Evolutionary conservation across 768 basidiomycete genomes (phyloP).

Genomic region (Pluteus cervinus): DNA sequence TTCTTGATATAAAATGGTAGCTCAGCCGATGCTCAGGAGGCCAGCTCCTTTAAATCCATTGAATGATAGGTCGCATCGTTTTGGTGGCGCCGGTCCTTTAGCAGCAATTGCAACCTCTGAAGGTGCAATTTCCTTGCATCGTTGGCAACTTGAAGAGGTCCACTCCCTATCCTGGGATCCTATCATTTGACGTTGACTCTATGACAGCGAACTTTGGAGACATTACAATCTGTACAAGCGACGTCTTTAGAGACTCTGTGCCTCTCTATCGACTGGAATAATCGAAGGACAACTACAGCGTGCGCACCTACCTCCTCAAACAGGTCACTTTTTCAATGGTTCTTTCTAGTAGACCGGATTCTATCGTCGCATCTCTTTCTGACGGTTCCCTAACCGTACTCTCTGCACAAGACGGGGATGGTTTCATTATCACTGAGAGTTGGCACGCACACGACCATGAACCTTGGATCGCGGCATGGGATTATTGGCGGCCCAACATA

Average conservation of each 20-base stretch:
- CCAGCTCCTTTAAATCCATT: not conserved
- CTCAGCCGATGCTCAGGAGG: not conserved
- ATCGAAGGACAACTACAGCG: conserved; percentile 47
- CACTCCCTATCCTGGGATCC: not conserved
- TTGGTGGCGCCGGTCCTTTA: conserved; percentile 36
- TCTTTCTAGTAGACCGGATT: conserved; percentile 38
- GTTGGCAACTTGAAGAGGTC: conserved; percentile 45
- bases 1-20: conserved; percentile 95
- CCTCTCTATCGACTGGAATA: conserved; percentile 92
- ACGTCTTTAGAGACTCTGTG: conserved; percentile 59
- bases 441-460: conserved; percentile 94
- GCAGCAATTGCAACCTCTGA: conserved; percentile 83
- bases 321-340: not conserved
- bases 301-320: conserved; percentile 19
- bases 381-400: conserved; percentile 68
- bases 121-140: conserved; percentile 64
- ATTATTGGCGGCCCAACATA: conserved; percentile 75
- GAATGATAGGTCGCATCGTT: not conserved
- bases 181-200: not conserved
- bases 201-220: conserved; percentile 32
- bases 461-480: conserved; percentile 91
- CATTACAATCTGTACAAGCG: conserved; percentile 39
- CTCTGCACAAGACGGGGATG: conserved; percentile 35
- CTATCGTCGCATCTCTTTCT: conserved; percentile 77
- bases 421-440: conserved; percentile 39